These are phyloP conservation scores for Spergularia azorica DNA, from an alignment of 179 eudicot species.

Conservation along the genomic window DNA sequence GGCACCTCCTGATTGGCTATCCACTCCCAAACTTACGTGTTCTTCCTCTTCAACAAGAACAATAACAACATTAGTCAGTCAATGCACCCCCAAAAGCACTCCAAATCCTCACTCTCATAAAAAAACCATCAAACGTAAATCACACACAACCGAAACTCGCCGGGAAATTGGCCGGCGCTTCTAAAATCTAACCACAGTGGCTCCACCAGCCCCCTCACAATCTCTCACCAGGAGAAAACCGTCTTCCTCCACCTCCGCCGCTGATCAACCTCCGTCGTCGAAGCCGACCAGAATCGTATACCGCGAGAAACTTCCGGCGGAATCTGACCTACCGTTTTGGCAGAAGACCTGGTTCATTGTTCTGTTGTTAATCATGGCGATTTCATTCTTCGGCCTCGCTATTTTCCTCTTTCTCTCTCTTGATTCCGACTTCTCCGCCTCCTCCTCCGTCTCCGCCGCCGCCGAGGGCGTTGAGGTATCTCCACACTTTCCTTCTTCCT, in stretches of 20 bases:
- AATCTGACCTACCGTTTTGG: constrained; percentile 63
- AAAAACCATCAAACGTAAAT: background rate
- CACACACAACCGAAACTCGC: constrained; percentile 14
- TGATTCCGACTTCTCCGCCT: constrained; percentile 52
- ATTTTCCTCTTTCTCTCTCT: constrained; percentile 66
- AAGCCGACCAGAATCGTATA: constrained; percentile 25
- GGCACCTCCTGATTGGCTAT: constrained; percentile 16
- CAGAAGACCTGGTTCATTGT: constrained; percentile 71
- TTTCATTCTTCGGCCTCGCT: constrained; percentile 64
- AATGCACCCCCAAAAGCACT: background rate
- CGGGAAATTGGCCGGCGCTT: constrained; percentile 27
- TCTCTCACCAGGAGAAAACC: constrained; percentile 34
- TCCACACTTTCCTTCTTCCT: background rate
- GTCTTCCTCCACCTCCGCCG: background rate
- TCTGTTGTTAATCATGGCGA: constrained; percentile 63
- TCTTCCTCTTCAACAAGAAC: background rate
- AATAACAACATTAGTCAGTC: background rate
- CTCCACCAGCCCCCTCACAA: constrained; percentile 27
- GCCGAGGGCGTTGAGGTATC: constrained; percentile 61
- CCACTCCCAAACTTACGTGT: constrained; percentile 19
- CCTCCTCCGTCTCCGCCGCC: constrained; percentile 48
- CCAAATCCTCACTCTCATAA: background rate
- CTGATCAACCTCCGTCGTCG: constrained; percentile 1
- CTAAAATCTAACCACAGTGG: constrained; percentile 28
- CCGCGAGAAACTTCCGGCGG: constrained; percentile 29